Evolutionary conservation across 768 basidiomycete genomes (phyloP).

Genomic region (Trametes cingulata): DNA sequence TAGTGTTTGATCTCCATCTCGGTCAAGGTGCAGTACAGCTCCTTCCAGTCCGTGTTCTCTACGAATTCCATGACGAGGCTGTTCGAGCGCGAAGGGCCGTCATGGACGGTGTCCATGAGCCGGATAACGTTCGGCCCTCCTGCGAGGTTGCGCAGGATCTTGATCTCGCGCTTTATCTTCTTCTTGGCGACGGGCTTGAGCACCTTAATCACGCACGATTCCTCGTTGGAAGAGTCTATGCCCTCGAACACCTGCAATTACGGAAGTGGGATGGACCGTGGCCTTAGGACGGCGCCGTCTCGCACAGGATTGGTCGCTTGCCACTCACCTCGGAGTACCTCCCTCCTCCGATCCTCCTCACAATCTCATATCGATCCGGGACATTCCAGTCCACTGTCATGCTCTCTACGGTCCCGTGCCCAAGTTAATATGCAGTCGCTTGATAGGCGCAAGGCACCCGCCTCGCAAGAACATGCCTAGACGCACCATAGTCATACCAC

Average conservation of each 20-base stretch:
- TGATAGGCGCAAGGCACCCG: background rate
- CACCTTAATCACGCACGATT: constrained; percentile 97
- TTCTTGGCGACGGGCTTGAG: constrained; percentile 99
- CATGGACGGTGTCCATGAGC: constrained; percentile 92
- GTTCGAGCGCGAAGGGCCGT: constrained; percentile 92
- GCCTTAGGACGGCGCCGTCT: background rate
- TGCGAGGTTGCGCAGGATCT: constrained; percentile 93
- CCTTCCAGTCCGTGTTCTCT: constrained; percentile 96
- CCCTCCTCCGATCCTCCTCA: constrained; percentile 90
- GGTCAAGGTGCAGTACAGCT: constrained; percentile 88
- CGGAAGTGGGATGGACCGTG: background rate
- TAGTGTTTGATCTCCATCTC: constrained; percentile 96
- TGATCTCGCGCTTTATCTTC: constrained; percentile 99
- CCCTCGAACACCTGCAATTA: constrained; percentile 81
- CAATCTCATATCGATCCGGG: constrained; percentile 96
- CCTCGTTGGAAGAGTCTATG: constrained; percentile 84
- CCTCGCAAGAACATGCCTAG: background rate
- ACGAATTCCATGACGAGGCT: constrained; percentile 97
- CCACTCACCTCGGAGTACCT: constrained; percentile 86
- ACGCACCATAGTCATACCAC: constrained; percentile 94
- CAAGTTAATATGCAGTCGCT: background rate
- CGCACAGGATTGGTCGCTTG: background rate
- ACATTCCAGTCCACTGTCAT: constrained; percentile 93
- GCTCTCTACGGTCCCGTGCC: constrained; percentile 57
- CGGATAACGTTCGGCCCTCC: constrained; percentile 95